Percentiles rank a stretch among this genome's conserved stretches.
phyloP scores from a whole-genome alignment of 1,284 basidiomycete species.

The Microbotryomycetes sp. region DNA sequence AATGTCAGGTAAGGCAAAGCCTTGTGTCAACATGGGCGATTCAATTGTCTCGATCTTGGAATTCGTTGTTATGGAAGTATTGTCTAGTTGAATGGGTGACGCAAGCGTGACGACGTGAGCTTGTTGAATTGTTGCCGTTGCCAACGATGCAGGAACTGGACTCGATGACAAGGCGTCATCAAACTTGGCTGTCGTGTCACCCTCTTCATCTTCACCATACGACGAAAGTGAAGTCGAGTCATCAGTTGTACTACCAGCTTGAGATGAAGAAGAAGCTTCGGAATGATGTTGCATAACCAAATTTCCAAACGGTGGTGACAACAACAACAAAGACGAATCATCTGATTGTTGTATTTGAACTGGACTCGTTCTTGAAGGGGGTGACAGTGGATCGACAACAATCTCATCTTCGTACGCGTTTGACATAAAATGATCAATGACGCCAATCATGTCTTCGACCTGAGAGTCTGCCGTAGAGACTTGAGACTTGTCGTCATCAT shows the following conservation, averaged over 20 bases:
- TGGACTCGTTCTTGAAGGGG: conserved; percentile 6
- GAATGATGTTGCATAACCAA: neutral
- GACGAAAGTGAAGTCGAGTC: conserved; percentile 17
- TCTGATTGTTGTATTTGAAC: neutral
- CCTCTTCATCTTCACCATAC: conserved; percentile 13
- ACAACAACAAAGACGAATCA: neutral
- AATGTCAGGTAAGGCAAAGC: conserved; percentile 32
- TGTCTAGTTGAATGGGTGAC: neutral
- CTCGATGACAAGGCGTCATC: no score
- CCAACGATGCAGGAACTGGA: neutral
- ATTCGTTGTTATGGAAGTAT: no score
- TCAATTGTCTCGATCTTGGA: no score
- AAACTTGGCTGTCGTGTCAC: neutral
- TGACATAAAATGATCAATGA: conserved; percentile 25
- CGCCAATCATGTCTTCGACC: conserved; percentile 29
- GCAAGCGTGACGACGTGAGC: neutral
- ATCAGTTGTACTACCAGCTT: neutral
- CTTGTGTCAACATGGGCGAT: conserved; percentile 1
- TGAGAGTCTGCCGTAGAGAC: conserved; percentile 17
- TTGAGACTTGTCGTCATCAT: conserved; percentile 20
- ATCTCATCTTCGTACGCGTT: neutral
- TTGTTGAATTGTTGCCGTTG: neutral
- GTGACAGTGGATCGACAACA: conserved; percentile 13
- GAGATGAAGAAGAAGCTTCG: neutral
- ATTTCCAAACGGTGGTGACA: neutral